These are phyloP conservation scores for Anaeromyces robustus DNA, from an alignment of 192 early-diverging fungal genomes.

Conservation along the genomic window DNA sequence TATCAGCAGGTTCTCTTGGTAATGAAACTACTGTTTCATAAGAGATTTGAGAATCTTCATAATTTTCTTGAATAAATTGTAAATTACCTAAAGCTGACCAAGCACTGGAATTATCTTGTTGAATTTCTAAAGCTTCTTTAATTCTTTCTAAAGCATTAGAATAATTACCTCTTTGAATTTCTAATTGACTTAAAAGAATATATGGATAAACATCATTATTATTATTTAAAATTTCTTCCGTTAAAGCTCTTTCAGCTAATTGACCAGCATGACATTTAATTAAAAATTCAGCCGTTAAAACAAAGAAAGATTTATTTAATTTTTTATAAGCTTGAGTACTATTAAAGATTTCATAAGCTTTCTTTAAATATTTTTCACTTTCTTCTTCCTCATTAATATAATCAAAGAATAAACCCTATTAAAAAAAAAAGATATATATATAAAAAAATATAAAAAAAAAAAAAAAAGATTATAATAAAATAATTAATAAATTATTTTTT, in stretches of 20 bases:
- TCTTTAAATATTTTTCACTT: slow-evolving; percentile 17
- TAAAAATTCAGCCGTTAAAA: slow-evolving; percentile 31
- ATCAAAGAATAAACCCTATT: slow-evolving; percentile 31
- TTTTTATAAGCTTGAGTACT: slow-evolving; percentile 1
- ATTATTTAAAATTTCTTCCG: slow-evolving; percentile 24
- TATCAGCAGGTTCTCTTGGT: slow-evolving; percentile 17
- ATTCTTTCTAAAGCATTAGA: slow-evolving; percentile 18
- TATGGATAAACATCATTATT: slow-evolving; percentile 15
- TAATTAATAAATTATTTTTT: too few relatives aligned
- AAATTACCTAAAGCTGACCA: slow-evolving; percentile 30
- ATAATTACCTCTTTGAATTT: slow-evolving; percentile 23
- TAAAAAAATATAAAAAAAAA: too few relatives aligned
- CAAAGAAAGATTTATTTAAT: slow-evolving; percentile 6
- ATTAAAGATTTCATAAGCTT: slow-evolving; percentile 13
- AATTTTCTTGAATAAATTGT: slow-evolving; percentile 25
- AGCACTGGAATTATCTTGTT: slow-evolving; percentile 29
- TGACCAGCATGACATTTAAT: slow-evolving; percentile 25
- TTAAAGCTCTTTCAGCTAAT: slow-evolving; percentile 30
- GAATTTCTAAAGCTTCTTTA: slow-evolving; percentile 24
- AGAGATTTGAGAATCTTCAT: slow-evolving; percentile 18
- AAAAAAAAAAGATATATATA: background rate
- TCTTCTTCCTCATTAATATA: slow-evolving; percentile 31
- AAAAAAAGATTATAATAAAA: too few relatives aligned
- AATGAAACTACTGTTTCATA: slow-evolving; percentile 38
- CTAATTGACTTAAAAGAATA: slow-evolving; percentile 26